Percentiles rank a stretch among this genome's conserved stretches.
These are phyloP conservation scores for Limnanthes douglasii DNA, from an alignment of 345 rosid species.

Conservation along the genomic window DNA sequence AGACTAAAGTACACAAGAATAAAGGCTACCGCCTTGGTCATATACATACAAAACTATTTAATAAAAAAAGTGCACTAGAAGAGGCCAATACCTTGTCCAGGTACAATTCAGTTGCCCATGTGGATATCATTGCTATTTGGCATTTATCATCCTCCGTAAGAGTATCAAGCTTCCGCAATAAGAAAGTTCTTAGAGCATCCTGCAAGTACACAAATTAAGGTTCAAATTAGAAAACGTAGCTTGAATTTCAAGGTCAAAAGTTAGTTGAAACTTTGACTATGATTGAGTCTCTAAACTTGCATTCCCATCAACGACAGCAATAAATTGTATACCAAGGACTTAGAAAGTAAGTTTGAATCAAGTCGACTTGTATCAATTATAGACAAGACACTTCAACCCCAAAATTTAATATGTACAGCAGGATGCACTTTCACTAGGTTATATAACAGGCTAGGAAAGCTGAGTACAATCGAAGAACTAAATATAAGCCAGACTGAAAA, in stretches of 20 bases:
- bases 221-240: too few relatives aligned
- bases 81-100: slow-evolving; percentile 78
- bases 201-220: slow-evolving; percentile 27
- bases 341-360: too few relatives aligned
- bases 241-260: too few relatives aligned
- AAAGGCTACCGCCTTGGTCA: background rate
- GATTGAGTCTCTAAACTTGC: background rate
- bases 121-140: slow-evolving; percentile 97
- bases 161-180: slow-evolving; percentile 89
- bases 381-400: too few relatives aligned
- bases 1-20: background rate
- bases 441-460: too few relatives aligned
- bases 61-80: slow-evolving; percentile 8
- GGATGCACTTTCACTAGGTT: too few relatives aligned
- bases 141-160: slow-evolving; percentile 87
- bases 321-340: slow-evolving; percentile 1
- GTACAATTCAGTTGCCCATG: slow-evolving; percentile 97
- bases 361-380: too few relatives aligned
- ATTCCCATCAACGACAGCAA: background rate
- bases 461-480: too few relatives aligned
- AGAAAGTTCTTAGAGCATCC: slow-evolving; percentile 97
- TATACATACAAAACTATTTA: slow-evolving; percentile 4
- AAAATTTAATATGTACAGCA: too few relatives aligned
- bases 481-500: too few relatives aligned
- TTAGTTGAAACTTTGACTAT: background rate